phyloP scores from a whole-genome alignment of 2,329 filamentous ascomycete species.

The Penicillium brevicompactum region DNA sequence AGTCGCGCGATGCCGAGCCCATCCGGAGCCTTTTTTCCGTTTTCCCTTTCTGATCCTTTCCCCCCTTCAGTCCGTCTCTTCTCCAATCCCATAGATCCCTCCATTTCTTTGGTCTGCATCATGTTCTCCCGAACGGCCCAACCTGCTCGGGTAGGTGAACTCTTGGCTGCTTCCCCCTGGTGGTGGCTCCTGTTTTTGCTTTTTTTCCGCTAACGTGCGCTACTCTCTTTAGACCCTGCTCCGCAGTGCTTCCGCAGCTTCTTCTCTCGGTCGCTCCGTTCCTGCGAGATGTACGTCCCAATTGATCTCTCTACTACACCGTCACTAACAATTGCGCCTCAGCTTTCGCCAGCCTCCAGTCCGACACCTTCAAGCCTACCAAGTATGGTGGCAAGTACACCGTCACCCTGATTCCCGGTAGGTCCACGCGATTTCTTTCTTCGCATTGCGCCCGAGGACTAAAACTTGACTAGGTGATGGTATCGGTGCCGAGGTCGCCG shows the following conservation, averaged over 20 bases:
- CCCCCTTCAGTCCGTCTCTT: constrained; percentile 14
- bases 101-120: constrained; percentile 25
- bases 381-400: constrained; percentile 99
- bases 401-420: constrained; percentile 94
- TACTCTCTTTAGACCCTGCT: constrained; percentile 53
- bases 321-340: constrained; percentile 23
- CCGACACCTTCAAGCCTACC: constrained; percentile 98
- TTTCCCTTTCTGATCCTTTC: constrained; percentile 19
- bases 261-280: constrained; percentile 52
- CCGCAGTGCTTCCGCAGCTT: constrained; percentile 54
- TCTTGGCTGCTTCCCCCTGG: constrained; percentile 40
- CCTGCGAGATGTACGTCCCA: constrained; percentile 55
- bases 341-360: constrained; percentile 78
- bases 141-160: constrained; percentile 41
- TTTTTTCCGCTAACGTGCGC: constrained; percentile 38
- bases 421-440: constrained; percentile 1
- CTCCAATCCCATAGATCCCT: constrained; percentile 13
- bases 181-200: constrained; percentile 43
- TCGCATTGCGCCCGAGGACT: constrained; percentile 6
- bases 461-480: constrained; percentile 67
- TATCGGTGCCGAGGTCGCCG: constrained; percentile 96
- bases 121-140: constrained; percentile 48
- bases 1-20: constrained; percentile 34
- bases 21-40: constrained; percentile 37
- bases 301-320: constrained; percentile 1